Evolutionary conservation across 2,329 filamentous ascomycete species (phyloP).

Genomic region (Aspergillus neoniger): DNA sequence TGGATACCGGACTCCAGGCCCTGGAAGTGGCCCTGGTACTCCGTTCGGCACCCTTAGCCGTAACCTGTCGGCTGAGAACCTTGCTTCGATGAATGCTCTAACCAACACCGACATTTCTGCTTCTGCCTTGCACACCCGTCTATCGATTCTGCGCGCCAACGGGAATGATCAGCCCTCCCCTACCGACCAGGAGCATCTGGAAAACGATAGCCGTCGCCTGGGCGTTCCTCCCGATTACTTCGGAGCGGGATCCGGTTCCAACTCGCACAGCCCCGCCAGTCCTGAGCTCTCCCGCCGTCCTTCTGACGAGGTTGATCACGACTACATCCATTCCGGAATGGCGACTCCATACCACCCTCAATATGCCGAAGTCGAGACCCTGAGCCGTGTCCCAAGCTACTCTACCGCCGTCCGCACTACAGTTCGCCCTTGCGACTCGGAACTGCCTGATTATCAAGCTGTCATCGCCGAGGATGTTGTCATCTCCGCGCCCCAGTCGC

Average conservation of each 20-base stretch:
- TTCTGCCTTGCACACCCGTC: conserved; percentile 69
- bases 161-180: conserved; percentile 25
- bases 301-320: conserved; percentile 52
- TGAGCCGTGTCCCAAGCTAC: conserved; percentile 77
- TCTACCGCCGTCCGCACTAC: conserved; percentile 70
- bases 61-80: conserved; percentile 77
- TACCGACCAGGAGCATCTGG: conserved; percentile 25
- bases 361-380: conserved; percentile 61
- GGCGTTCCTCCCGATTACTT: conserved; percentile 36
- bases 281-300: conserved; percentile 47
- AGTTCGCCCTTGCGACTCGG: conserved; percentile 54
- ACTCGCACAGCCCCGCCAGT: conserved; percentile 35
- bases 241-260: conserved; percentile 33
- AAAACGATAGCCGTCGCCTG: conserved; percentile 26
- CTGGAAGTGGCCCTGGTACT: conserved; percentile 70
- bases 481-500: conserved; percentile 35
- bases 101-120: conserved; percentile 60
- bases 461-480: conserved; percentile 43
- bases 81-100: conserved; percentile 60
- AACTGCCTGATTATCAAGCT: conserved; percentile 68
- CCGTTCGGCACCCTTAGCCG: conserved; percentile 71
- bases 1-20: conserved; percentile 76
- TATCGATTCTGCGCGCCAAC: conserved; percentile 54
- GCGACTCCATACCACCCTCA: conserved; percentile 45
- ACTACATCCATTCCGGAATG: conserved; percentile 41